Percentiles rank a stretch among this genome's conserved stretches.
Evolutionary conservation across 306 rosid genomes (phyloP).

Genomic region (Amphicarpaea edgeworthii): DNA sequence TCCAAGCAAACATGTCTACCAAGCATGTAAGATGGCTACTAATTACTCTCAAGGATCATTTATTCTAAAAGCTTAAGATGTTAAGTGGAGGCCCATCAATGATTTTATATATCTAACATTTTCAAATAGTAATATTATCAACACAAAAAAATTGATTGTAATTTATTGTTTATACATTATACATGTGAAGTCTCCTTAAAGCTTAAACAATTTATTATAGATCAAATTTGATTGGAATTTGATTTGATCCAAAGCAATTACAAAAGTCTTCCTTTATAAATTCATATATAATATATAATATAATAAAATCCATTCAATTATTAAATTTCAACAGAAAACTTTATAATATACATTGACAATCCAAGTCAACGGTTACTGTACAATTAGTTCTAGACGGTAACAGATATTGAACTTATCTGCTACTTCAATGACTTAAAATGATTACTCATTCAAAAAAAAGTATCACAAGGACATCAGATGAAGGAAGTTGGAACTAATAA

Average conservation of each 20-base stretch:
- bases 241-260: conserved; percentile 18
- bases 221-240: conserved; percentile 15
- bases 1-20: conserved; percentile 33
- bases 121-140: conserved; percentile 22
- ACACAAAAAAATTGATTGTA: conserved; percentile 4
- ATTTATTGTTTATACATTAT: background rate
- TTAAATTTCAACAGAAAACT: conserved; percentile 28
- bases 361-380: conserved; percentile 29
- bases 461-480: background rate
- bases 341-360: conserved; percentile 22
- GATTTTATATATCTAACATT: conserved; percentile 13
- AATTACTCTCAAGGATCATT: conserved; percentile 28
- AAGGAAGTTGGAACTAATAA: conserved; percentile 12
- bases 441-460: conserved; percentile 7
- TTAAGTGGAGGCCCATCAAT: background rate
- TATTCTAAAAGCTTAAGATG: conserved; percentile 25
- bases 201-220: conserved; percentile 10
- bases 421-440: conserved; percentile 20
- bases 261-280: background rate
- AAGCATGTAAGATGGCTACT: conserved; percentile 29
- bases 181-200: conserved; percentile 24
- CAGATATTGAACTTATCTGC: conserved; percentile 18
- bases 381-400: conserved; percentile 25
- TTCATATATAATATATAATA: background rate
- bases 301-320: conserved; percentile 9